Base-by-base conservation (phyloP, 2,329 filamentous ascomycete genomes). In the Sarocladium oryzae region DNA sequence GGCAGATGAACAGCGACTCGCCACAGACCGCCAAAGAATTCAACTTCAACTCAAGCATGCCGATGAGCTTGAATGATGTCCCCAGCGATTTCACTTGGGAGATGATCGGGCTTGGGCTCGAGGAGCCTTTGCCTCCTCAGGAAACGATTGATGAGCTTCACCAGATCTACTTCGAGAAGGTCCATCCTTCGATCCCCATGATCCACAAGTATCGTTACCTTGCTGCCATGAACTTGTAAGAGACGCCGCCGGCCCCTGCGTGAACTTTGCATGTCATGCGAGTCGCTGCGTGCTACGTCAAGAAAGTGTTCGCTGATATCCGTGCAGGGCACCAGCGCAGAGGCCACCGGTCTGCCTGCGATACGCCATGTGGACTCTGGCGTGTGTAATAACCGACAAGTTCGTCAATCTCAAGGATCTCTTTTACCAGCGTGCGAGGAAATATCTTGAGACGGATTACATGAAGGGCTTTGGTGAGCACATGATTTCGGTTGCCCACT, bases 351-450 rank as follows among this genome's bases (percentile, higher is more conserved):
- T 96, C 26, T 89, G 87, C 57, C 71, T 99, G 48, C 84, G 93
- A 58, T 99, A 99, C 69, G 89, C 88, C 51, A 95, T 97, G 76
- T 97, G 92, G 92, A 88, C 86, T n/a, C 72, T 90, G 61, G 90
- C 92, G n/a, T 91, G 89, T 55, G 86, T 88, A 4, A 79, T 91
- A 38, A 84, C 82, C 2, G 89, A 96, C 53, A 93, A 90, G 63
- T 96, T 88, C 64, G 74, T 78, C 30, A 80, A 82, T 51, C 69
- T 96, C 13, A 89, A 90, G 62, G 86, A 91, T 51, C 82, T 95
- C 55, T 96, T 97, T 65, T 99, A 99, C 65, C 82, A 87, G 56
- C 80, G 91, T 49, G 82, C 92, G 11, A 82, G 92, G 53, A 97
- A 95, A 64, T 97, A 97, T 62, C 78, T 90, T 38, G 89, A 97